These are phyloP conservation scores for Suhomyces faveliae DNA, from an alignment of 805 yeast species.

Conservation along the genomic window DNA sequence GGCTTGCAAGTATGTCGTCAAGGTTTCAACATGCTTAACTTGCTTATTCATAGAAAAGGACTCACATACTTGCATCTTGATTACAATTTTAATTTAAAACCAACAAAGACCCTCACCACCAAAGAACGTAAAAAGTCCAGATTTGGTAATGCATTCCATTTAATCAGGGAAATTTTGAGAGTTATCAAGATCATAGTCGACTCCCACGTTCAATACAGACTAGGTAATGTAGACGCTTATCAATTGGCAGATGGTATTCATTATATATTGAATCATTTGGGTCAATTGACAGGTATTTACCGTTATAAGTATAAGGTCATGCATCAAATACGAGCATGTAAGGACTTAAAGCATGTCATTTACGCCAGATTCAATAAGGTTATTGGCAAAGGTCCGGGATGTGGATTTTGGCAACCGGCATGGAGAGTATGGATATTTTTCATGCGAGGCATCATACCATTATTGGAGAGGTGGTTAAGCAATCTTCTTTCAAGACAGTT, in stretches of 20 bases:
- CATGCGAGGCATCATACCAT: constrained; percentile 86
- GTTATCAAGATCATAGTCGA: constrained; percentile 86
- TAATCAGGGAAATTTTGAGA: constrained; percentile 84
- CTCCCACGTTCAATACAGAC: constrained; percentile 85
- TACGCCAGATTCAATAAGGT: constrained; percentile 77
- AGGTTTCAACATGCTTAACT: constrained; percentile 89
- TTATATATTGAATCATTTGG: constrained; percentile 87
- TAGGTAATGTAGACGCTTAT: constrained; percentile 89
- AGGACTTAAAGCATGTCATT: constrained; percentile 89
- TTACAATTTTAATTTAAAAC: constrained; percentile 92
- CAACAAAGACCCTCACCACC: constrained; percentile 93
- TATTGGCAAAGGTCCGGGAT: constrained; percentile 98
- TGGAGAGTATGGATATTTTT: constrained; percentile 97
- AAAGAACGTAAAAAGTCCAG: constrained; percentile 94
- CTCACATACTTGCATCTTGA: constrained; percentile 90
- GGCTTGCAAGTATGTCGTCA: constrained; percentile 91
- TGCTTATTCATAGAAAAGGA: constrained; percentile 87
- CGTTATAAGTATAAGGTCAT: constrained; percentile 95
- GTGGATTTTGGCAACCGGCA: constrained; percentile 99
- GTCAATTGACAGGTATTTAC: constrained; percentile 94
- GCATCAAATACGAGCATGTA: constrained; percentile 97
- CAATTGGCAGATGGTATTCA: constrained; percentile 94
- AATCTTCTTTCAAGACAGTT: constrained; percentile 89
- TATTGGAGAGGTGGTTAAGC: constrained; percentile 93
- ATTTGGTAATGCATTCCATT: constrained; percentile 94